Evolutionary conservation across 768 basidiomycete genomes (phyloP), one percentile per base, ranked within the genome.

Genomic region (Pleurotus djamor): DNA sequence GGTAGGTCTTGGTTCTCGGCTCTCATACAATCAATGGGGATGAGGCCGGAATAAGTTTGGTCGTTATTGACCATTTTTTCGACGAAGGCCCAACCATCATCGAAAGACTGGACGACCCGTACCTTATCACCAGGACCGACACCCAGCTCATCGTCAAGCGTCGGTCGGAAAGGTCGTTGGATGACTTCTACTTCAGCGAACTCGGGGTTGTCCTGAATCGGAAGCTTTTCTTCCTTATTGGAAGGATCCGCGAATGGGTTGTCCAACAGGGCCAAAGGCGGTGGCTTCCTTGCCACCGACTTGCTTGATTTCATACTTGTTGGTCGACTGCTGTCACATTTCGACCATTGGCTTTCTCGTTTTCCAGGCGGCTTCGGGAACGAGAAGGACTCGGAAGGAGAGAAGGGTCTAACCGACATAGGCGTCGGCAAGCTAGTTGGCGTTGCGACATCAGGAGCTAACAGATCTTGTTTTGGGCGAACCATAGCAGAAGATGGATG

Each of bases 11-110:
- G 77, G 14, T 76, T 74, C 21, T 71, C 66, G 44, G 76, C 74
- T 33, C 86, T 75, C 68, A 90, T 74, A 67, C 88, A 90, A 64
- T 89, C 85, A n/a, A 89, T 74, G 3, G 89, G 89, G 48, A 91
- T 87, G 51, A 90, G 66, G 0, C 88, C 89, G 3, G 68, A 64
- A 57, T 74, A 66, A 48, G 67, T 69, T 38, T 69, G 69, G 4
- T 50, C 63, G 9, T 63, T 59, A 3, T 65, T 67, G 1, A 60
- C 61, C 6, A 79, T 52, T 59, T 76, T 82, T 72, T 87, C 81
- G 35, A 87, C 82, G 61, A 82, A 69, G 6, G 82, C 83, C 89
- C 89, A 91, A 0, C 88, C 89, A 64, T 91, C 89, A 59, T 88
- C 84, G 66, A 84, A 91, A 17, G 81, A 63, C 52, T 74, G 71